Evolutionary conservation across 169 alveolate species (phyloP).

Genomic region (Babesia ovata): DNA sequence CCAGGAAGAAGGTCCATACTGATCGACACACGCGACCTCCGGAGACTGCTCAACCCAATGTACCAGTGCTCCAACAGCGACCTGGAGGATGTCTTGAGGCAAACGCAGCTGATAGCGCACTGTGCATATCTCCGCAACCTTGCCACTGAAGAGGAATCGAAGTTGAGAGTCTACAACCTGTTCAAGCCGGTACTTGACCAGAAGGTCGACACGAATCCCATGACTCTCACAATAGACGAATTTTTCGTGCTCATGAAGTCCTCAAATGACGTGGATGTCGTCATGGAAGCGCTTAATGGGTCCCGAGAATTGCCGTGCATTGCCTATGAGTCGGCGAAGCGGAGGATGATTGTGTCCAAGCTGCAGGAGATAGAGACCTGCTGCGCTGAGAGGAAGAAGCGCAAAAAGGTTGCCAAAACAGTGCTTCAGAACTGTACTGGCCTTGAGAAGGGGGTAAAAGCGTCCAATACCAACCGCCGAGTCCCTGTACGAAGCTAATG

Average conservation of each 20-base stretch:
- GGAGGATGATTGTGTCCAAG: conserved; percentile 12
- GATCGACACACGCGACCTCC: conserved; percentile 53
- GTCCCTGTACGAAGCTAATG: neutral
- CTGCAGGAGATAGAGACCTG: conserved; percentile 7
- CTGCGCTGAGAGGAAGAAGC: conserved; percentile 2
- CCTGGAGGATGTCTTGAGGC: conserved; percentile 37
- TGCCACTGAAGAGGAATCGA: conserved; percentile 26
- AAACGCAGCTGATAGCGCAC: conserved; percentile 39
- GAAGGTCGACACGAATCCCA: neutral
- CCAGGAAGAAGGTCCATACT: conserved; percentile 65
- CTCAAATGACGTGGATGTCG: conserved; percentile 3
- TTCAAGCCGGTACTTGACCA: conserved; percentile 8
- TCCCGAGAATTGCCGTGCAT: neutral
- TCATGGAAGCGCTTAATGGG: conserved; percentile 4
- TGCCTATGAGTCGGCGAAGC: conserved; percentile 18
- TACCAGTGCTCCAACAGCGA: conserved; percentile 34
- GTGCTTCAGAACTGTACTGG: neutral
- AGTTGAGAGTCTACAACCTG: conserved; percentile 17
- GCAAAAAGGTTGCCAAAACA: neutral
- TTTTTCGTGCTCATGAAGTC: conserved; percentile 62
- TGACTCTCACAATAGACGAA: conserved; percentile 47
- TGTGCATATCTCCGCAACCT: conserved; percentile 10
- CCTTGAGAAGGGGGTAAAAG: neutral
- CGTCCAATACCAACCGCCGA: neutral
- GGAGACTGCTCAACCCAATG: conserved; percentile 51